phyloP scores from a whole-genome alignment of 768 basidiomycete species.

The Guyanaporus albipodus region DNA sequence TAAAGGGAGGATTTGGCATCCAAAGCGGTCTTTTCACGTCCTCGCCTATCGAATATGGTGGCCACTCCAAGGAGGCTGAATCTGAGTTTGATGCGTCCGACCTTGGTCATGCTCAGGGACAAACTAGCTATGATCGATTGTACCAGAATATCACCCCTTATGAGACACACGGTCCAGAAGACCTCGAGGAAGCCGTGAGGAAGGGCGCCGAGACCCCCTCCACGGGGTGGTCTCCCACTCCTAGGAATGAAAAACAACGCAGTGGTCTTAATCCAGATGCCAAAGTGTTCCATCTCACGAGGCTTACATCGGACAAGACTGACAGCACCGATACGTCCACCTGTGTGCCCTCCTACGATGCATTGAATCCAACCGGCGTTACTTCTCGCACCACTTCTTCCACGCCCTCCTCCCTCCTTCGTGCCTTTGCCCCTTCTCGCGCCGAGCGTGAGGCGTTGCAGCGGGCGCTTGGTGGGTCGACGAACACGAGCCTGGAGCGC shows the following conservation, averaged over 20 bases:
- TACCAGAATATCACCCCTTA: constrained; percentile 32
- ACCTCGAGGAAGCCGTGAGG: constrained; percentile 10
- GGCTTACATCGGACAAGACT: constrained; percentile 14
- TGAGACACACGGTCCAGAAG: constrained; percentile 25
- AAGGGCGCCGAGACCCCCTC: constrained; percentile 29
- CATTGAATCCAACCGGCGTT: constrained; percentile 60
- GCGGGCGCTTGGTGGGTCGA: constrained; percentile 69
- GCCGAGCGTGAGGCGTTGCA: constrained; percentile 83
- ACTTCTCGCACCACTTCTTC: constrained; percentile 37
- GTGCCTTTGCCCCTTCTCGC: constrained; percentile 85
- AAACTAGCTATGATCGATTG: constrained; percentile 16
- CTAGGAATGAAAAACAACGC: constrained; percentile 46
- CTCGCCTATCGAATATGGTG: constrained; percentile 42
- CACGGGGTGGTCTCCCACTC: constrained; percentile 46
- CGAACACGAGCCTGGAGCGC: constrained; percentile 72
- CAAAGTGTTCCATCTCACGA: constrained; percentile 68
- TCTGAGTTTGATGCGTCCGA: constrained; percentile 48
- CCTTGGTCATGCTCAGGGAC: constrained; percentile 28
- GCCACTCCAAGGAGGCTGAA: constrained; percentile 24
- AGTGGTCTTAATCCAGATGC: constrained; percentile 83
- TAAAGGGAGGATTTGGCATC: constrained; percentile 33
- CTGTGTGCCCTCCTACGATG: constrained; percentile 40
- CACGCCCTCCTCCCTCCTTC: constrained; percentile 51
- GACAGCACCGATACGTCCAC: constrained; percentile 11
- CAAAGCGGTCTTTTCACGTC: constrained; percentile 28